A percentile compares a stretch with the other conserved stretches of the same genome.
phyloP scores from a whole-genome alignment of 2,329 filamentous ascomycete genomes.

The Cordyceps tenuipes region DNA sequence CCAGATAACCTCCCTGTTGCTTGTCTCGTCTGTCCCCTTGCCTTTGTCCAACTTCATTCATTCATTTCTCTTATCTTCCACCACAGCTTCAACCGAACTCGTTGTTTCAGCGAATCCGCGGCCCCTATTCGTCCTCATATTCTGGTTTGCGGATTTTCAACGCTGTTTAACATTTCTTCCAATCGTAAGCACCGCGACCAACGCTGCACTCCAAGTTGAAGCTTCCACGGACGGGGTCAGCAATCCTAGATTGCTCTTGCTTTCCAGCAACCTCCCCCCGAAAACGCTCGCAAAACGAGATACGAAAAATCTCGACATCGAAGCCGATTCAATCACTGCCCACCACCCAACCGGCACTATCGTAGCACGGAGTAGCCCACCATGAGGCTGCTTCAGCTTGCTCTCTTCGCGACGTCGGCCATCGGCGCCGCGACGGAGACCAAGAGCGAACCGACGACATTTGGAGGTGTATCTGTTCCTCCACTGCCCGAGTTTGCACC shows the following conservation, averaged over 20 bases:
- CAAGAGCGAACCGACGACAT: slow-evolving; percentile 41
- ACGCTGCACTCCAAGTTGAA: background rate
- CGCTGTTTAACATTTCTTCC: slow-evolving; percentile 1
- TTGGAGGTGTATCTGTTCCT: slow-evolving; percentile 60
- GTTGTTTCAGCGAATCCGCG: background rate
- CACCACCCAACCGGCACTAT: background rate
- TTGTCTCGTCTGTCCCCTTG: slow-evolving; percentile 1
- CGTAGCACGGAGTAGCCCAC: slow-evolving; percentile 10
- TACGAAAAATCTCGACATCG: background rate
- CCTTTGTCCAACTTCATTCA: background rate
- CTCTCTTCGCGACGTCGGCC: slow-evolving; percentile 38
- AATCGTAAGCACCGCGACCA: background rate
- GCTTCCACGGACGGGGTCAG: background rate
- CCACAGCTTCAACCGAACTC: slow-evolving; percentile 4
- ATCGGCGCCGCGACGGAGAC: slow-evolving; percentile 31
- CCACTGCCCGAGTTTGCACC: slow-evolving; percentile 53
- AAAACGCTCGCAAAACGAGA: background rate
- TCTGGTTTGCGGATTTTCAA: background rate
- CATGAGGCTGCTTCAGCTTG: slow-evolving; percentile 39
- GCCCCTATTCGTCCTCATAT: background rate
- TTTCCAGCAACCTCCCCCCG: background rate
- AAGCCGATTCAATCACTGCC: background rate
- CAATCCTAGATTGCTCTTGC: background rate
- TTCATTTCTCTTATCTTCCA: slow-evolving; percentile 1
- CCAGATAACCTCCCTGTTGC: background rate